A percentile compares a stretch with the other conserved stretches of the same genome.
These are phyloP conservation scores for Auriculariales sp. DNA, from an alignment of 768 basidiomycete genomes.

Conservation along the genomic window DNA sequence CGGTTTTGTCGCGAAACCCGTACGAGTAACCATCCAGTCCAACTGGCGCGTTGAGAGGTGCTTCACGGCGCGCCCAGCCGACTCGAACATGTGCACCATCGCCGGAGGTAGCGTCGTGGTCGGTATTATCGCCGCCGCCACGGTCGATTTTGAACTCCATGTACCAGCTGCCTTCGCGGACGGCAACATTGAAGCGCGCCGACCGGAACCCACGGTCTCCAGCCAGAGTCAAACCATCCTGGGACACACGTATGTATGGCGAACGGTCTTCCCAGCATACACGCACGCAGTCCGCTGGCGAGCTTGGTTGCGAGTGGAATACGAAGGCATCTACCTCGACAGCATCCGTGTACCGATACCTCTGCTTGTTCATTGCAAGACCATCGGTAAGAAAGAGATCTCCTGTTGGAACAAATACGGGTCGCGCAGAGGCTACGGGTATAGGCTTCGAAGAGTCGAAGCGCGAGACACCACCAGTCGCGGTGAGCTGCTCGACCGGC, in stretches of 20 bases:
- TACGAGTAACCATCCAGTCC: slow-evolving; percentile 93
- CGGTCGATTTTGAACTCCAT: slow-evolving; percentile 75
- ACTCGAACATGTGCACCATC: slow-evolving; percentile 77
- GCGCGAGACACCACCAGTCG: not conserved
- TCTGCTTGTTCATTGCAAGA: not conserved
- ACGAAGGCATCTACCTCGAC: slow-evolving; percentile 38
- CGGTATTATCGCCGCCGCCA: slow-evolving; percentile 46
- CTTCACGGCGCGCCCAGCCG: slow-evolving; percentile 87
- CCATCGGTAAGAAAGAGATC: slow-evolving; percentile 5
- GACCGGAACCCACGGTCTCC: slow-evolving; percentile 87
- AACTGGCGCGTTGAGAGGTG: slow-evolving; percentile 83
- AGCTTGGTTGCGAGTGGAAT: slow-evolving; percentile 69
- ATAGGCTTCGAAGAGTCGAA: slow-evolving; percentile 1
- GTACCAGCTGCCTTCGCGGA: slow-evolving; percentile 87
- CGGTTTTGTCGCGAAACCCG: slow-evolving; percentile 78
- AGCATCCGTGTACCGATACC: slow-evolving; percentile 63
- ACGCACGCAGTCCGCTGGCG: slow-evolving; percentile 45
- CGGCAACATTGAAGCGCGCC: slow-evolving; percentile 76
- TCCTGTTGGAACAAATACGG: slow-evolving; percentile 6
- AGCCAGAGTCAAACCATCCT: slow-evolving; percentile 58
- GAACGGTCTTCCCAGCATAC: slow-evolving; percentile 89
- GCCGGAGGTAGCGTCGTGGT: slow-evolving; percentile 20
- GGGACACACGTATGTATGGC: slow-evolving; percentile 61
- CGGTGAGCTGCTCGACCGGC: not conserved
- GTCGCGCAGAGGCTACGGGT: slow-evolving; percentile 1